phyloP scores from a whole-genome alignment of 2,329 filamentous ascomycete species.

The Colletotrichum noveboracense region DNA sequence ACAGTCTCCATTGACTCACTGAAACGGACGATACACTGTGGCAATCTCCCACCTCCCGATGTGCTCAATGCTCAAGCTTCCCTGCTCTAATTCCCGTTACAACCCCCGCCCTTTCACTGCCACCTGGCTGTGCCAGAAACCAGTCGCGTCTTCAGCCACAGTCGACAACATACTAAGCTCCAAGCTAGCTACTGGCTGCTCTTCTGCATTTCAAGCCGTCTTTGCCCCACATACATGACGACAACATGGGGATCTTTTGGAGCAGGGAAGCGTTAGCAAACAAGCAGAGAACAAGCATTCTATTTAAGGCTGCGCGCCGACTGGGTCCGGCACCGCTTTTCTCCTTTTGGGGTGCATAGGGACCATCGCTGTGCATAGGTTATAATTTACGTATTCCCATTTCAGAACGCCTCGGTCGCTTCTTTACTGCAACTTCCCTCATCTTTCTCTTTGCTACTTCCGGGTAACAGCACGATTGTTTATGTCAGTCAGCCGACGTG shows the following conservation, averaged over 20 bases:
- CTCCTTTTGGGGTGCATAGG: neutral
- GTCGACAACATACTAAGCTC: neutral
- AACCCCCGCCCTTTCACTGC: neutral
- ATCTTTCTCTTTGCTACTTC: too few species aligned
- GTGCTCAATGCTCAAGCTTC: neutral
- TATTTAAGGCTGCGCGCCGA: slow-evolving; percentile 7
- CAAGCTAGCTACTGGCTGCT: neutral
- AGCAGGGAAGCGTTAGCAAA: slow-evolving; percentile 1
- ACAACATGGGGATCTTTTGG: slow-evolving; percentile 13
- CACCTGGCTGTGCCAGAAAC: neutral
- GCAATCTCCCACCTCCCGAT: neutral
- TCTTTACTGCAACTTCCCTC: too few species aligned
- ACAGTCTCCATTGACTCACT: neutral
- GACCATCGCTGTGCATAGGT: too few species aligned
- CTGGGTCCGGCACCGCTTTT: slow-evolving; percentile 9
- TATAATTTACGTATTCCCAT: too few species aligned
- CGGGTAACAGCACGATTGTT: too few species aligned
- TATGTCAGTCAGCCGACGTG: neutral
- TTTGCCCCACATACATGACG: slow-evolving; percentile 16
- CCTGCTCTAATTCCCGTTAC: neutral
- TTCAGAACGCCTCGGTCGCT: too few species aligned
- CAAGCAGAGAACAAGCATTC: neutral
- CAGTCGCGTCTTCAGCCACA: slow-evolving; percentile 1
- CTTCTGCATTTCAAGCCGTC: neutral
- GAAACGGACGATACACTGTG: neutral